Evolutionary conservation across 1,284 basidiomycete genomes (phyloP).

Genomic region (Somion occarium): DNA sequence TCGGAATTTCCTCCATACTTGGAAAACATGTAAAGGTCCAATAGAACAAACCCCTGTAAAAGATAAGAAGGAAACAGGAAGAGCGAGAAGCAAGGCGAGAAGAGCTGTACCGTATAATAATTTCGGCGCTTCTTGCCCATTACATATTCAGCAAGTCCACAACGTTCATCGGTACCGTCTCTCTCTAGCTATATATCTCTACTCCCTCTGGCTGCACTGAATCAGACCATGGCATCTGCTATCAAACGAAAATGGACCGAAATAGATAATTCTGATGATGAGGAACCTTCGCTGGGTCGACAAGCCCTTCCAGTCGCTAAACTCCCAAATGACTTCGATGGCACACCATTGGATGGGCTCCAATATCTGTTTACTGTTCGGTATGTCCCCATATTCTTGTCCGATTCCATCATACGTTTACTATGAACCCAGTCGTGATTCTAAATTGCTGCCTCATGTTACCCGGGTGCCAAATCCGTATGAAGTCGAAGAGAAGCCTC

Average conservation of each 20-base stretch:
- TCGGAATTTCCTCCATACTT: conserved; percentile 18
- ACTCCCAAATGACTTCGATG: conserved; percentile 60
- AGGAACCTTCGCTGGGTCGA: conserved; percentile 25
- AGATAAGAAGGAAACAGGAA: background rate
- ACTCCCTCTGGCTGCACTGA: background rate
- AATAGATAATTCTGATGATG: conserved; percentile 24
- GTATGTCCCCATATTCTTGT: conserved; percentile 31
- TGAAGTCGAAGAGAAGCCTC: conserved; percentile 29
- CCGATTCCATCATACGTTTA: conserved; percentile 6
- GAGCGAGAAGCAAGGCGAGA: too few species aligned
- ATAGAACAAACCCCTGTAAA: background rate
- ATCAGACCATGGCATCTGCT: background rate
- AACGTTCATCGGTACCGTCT: background rate
- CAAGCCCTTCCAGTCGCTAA: conserved; percentile 74
- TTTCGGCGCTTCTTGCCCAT: too few species aligned
- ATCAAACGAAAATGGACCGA: conserved; percentile 20
- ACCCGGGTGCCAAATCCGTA: conserved; percentile 67
- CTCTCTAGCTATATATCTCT: background rate
- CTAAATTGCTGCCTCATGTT: conserved; percentile 52
- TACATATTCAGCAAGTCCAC: background rate
- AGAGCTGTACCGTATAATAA: too few species aligned
- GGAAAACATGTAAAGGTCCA: background rate
- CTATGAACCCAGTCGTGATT: conserved; percentile 51
- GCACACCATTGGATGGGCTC: conserved; percentile 65
- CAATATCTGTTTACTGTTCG: conserved; percentile 80